Evolutionary conservation across 768 basidiomycete genomes (phyloP).

Genomic region (Suillus plorans): DNA sequence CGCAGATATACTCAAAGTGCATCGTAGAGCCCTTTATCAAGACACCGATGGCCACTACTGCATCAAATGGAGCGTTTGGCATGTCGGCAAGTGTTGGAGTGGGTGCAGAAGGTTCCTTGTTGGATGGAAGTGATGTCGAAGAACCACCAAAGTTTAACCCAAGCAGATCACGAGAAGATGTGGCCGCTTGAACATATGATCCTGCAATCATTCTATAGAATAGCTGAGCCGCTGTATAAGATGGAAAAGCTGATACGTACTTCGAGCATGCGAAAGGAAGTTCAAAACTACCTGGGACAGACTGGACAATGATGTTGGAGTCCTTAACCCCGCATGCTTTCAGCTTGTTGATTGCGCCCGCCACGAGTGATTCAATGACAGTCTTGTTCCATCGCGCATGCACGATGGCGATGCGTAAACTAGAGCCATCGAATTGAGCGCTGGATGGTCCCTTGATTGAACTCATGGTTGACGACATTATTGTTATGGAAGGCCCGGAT

Average conservation of each 20-base stretch:
- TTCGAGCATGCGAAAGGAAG: conserved; percentile 83
- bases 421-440: conserved; percentile 71
- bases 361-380: conserved; percentile 83
- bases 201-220: conserved; percentile 78
- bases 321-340: conserved; percentile 86
- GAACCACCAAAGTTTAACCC: conserved; percentile 49
- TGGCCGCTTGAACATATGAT: conserved; percentile 76
- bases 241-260: conserved; percentile 40
- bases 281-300: conserved; percentile 95
- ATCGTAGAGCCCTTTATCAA: conserved; percentile 98
- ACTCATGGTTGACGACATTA: conserved; percentile 18
- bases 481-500: not conserved
- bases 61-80: conserved; percentile 77
- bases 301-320: conserved; percentile 85
- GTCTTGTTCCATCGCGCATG: conserved; percentile 94
- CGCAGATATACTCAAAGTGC: conserved; percentile 99
- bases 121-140: conserved; percentile 27
- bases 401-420: conserved; percentile 85
- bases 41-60: conserved; percentile 95
- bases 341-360: conserved; percentile 77
- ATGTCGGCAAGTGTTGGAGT: conserved; percentile 41
- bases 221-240: conserved; percentile 10
- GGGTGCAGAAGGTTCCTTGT: conserved; percentile 54
- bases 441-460: conserved; percentile 78
- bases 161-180: conserved; percentile 75